Evolutionary conservation across 1,139 yeast genomes (phyloP), one percentile per base, ranked within the genome.

Genomic region (Yamadazyma oceani): DNA sequence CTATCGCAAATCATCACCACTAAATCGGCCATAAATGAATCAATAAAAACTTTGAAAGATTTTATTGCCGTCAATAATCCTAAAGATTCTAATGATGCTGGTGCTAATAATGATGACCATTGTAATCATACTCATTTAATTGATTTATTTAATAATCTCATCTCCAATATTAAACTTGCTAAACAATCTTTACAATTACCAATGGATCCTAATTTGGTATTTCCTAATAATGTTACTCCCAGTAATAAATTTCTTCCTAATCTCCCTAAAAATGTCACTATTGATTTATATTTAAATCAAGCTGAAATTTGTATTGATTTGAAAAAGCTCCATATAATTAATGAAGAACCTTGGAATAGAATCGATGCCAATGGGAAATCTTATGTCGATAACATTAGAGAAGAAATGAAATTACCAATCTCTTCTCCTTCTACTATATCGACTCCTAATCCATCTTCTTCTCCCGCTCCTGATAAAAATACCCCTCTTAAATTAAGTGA

Each of bases 231-330:
- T 38, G 58, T 62, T 4, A 55, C 64, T 1, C 50, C 57, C 0
- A 39, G 54, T 0, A 38, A 44, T 10, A 33, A 43, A 22, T 71
- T 68, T 42, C 63, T 62, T 31, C 76, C 76, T 2, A 57, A 50
- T 15, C 53, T 71, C 16, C 55, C 64, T 5, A 46, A 54, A 4
- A 55, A 55, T 26, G 50, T 67, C 10, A 57, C 75, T 5, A 48
- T 70, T 15, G 77, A 71, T 41, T 43, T 69, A 26, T 71, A 71
- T 45, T 54, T 71, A 32, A 65, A 63, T 42, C 76, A 69, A 53
- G 74, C 75, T 1, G 75, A 70, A 45, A 54, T 71, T 5, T 70
- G 76, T 42, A 49, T 71, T 1, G 77, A 71, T 44, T 48, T 71
- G 42, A 70, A 70, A 51, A 58, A 60, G 43, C 52, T 71, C 15